phyloP scores from a whole-genome alignment of 148 eudicot species.

The Polygonum aviculare region DNA sequence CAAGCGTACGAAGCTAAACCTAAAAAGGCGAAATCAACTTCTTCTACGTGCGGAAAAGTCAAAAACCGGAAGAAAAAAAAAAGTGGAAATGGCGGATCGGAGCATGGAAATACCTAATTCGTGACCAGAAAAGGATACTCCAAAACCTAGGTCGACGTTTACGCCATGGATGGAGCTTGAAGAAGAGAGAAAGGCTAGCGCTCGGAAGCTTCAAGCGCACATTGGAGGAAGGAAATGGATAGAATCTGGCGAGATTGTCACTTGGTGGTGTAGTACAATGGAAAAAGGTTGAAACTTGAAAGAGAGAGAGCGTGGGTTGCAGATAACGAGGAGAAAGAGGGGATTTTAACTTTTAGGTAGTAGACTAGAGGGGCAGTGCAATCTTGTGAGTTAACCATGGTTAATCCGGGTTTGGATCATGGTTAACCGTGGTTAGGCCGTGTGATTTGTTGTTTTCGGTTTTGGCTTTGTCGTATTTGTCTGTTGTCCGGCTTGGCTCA shows the following conservation, averaged over 20 bases:
- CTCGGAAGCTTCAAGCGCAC: background rate
- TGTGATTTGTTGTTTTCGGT: background rate
- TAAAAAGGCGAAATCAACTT: background rate
- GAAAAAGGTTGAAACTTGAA: background rate
- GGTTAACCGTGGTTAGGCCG: background rate
- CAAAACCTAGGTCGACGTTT: background rate
- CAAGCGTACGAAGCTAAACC: background rate
- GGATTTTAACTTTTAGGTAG: conserved; percentile 1
- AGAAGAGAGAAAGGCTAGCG: background rate
- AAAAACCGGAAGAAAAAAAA: background rate
- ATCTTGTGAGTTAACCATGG: background rate
- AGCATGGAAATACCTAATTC: background rate
- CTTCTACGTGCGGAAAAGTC: background rate
- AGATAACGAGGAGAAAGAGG: background rate
- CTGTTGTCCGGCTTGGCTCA: background rate
- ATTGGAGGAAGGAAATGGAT: background rate
- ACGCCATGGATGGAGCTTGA: background rate
- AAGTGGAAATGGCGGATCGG: background rate
- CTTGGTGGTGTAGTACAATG: background rate
- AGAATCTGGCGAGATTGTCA: background rate
- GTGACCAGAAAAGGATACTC: background rate
- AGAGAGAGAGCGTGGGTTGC: background rate
- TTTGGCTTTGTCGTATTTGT: background rate
- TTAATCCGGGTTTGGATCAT: background rate
- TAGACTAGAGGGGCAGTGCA: background rate